Conservation (phyloP, 73 alveolate species). For the Uronychia setigera region DNA sequence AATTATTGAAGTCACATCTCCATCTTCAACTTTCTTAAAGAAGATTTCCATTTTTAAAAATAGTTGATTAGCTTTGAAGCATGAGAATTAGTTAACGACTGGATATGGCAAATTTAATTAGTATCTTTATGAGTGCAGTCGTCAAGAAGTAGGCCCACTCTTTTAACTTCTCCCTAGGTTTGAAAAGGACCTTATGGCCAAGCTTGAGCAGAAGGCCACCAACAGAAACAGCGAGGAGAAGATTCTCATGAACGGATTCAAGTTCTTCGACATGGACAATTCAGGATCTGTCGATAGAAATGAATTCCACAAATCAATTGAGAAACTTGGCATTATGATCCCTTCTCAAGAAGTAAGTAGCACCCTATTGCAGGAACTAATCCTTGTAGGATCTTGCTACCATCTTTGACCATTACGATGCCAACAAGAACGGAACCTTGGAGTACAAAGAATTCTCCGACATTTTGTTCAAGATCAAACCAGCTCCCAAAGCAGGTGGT, state of each 20-base stretch:
- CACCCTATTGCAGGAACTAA: conserved; percentile 5
- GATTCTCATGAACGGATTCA: conserved; percentile 87
- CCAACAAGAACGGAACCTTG: conserved; percentile 66
- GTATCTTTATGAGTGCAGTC: neutral
- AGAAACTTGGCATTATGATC: conserved; percentile 83
- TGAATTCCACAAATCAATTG: conserved; percentile 83
- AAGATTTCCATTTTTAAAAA: too few relatives aligned
- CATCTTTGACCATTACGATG: conserved; percentile 58
- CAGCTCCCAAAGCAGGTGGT: conserved; percentile 25
- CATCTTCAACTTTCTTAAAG: too few relatives aligned
- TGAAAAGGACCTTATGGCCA: conserved; percentile 82
- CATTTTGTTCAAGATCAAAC: conserved; percentile 35
- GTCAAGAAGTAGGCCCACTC: neutral
- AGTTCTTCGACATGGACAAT: conserved; percentile 91
- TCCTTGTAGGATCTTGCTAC: conserved; percentile 44
- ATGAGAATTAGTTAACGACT: too few relatives aligned
- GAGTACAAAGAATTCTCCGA: conserved; percentile 78
- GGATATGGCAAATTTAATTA: too few relatives aligned
- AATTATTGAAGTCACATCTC: too few relatives aligned
- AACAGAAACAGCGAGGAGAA: conserved; percentile 82
- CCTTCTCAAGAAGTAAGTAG: neutral
- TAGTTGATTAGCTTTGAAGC: too few relatives aligned
- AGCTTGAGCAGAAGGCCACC: conserved; percentile 78
- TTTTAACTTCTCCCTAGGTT: conserved; percentile 1
- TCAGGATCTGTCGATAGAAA: conserved; percentile 78